Evolutionary conservation across 495 filamentous ascomycete genomes (phyloP).

Genomic region (Aspergillus sclerotiicarbonarius): DNA sequence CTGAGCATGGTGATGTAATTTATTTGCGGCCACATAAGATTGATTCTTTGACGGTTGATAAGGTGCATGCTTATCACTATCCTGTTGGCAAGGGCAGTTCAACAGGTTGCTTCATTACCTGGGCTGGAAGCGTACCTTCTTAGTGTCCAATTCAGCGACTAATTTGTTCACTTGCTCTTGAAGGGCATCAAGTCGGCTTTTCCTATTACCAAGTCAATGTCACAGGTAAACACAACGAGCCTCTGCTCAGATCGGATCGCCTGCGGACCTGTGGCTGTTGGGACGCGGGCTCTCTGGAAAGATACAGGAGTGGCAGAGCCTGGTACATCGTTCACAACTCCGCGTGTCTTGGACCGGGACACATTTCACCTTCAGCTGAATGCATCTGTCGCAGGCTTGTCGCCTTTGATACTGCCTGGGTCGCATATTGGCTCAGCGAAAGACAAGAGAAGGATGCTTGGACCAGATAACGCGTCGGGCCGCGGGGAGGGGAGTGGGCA

Average conservation of each 20-base stretch:
- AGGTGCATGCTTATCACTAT: too few species aligned
- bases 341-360: background rate
- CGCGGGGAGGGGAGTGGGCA: background rate
- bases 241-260: background rate
- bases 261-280: background rate
- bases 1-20: too few species aligned
- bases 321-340: conserved; percentile 6
- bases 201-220: background rate
- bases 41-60: too few species aligned
- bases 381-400: conserved; percentile 6
- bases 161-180: conserved; percentile 7
- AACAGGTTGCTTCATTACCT: too few species aligned
- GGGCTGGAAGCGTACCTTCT: background rate
- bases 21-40: too few species aligned
- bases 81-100: too few species aligned
- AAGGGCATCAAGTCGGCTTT: conserved; percentile 7
- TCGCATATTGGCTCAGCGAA: background rate
- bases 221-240: background rate
- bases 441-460: background rate
- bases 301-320: conserved; percentile 3
- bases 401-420: background rate
- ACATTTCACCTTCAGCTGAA: conserved; percentile 10
- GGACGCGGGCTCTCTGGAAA: background rate
- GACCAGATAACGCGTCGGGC: too few species aligned
- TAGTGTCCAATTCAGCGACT: background rate